These are phyloP conservation scores for Phytophthora aleatoria DNA, from an alignment of 352 stramenopile species.

Conservation along the genomic window DNA sequence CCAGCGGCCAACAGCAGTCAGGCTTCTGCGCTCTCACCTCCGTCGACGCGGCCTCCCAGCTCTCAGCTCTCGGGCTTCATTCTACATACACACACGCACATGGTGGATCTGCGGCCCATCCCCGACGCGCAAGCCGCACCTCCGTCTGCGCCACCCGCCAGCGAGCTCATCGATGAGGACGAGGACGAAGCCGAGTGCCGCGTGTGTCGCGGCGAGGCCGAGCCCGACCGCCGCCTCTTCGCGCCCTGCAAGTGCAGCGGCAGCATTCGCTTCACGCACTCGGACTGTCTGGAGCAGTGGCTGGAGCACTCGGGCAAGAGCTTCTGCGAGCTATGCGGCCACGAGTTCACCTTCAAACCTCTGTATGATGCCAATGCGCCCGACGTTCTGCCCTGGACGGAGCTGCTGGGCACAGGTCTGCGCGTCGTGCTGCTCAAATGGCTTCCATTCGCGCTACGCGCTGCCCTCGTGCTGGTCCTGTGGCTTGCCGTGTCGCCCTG, in stretches of 20 bases:
- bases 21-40: conserved; percentile 1
- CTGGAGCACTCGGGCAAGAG: conserved; percentile 91
- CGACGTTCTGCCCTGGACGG: conserved; percentile 83
- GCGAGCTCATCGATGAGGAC: conserved; percentile 26
- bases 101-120: conserved; percentile 22
- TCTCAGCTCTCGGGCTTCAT: not conserved
- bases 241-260: conserved; percentile 94
- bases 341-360: conserved; percentile 93
- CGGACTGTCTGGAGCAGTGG: conserved; percentile 95
- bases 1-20: not conserved
- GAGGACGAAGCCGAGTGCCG: conserved; percentile 93
- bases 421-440: conserved; percentile 86
- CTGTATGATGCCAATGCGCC: conserved; percentile 90
- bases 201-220: conserved; percentile 92
- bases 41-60: not conserved
- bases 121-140: conserved; percentile 2
- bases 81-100: conserved; percentile 1
- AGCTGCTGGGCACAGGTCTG: conserved; percentile 87
- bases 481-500: conserved; percentile 91
- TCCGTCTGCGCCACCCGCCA: conserved; percentile 1
- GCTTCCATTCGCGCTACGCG: conserved; percentile 86
- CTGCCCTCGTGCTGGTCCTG: conserved; percentile 72
- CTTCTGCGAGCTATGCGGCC: conserved; percentile 93
- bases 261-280: conserved; percentile 94
- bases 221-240: conserved; percentile 76